These are phyloP conservation scores for Tuber aestivum DNA, from an alignment of 495 filamentous ascomycete genomes.

Conservation along the genomic window DNA sequence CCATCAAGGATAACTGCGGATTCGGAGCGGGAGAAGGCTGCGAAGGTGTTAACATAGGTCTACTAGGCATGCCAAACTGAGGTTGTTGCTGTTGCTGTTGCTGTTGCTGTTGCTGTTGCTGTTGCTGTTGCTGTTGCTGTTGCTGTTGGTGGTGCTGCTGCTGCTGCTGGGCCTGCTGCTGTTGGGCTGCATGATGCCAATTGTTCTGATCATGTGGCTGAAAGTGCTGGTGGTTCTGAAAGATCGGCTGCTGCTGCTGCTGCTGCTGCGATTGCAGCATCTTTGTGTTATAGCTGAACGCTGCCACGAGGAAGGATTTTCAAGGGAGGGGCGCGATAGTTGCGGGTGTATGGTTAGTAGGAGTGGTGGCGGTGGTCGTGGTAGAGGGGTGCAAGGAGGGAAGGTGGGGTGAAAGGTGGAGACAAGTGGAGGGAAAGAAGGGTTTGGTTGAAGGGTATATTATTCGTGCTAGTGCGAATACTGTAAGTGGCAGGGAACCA, in stretches of 20 bases:
- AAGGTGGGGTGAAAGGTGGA: conserved; percentile 1
- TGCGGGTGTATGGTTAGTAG: not conserved
- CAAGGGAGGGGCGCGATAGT: not conserved
- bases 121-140: conserved; percentile 29
- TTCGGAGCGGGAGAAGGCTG: conserved; percentile 46
- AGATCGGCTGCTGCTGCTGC: conserved; percentile 41
- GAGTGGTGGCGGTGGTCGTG: not conserved
- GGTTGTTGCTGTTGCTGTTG: conserved; percentile 33
- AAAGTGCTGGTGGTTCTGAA: conserved; percentile 41
- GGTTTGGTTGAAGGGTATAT: not conserved
- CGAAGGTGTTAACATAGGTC: conserved; percentile 29
- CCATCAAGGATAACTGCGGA: conserved; percentile 54
- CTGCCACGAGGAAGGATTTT: conserved; percentile 3
- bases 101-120: conserved; percentile 30
- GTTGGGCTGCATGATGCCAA: conserved; percentile 38
- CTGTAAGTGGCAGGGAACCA: not conserved
- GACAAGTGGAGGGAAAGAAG: not conserved
- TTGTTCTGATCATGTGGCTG: conserved; percentile 34
- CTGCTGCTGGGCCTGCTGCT: conserved; percentile 29
- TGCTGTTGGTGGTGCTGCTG: conserved; percentile 32
- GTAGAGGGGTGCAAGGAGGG: not conserved
- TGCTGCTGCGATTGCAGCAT: conserved; percentile 29
- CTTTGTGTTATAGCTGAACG: conserved; percentile 1
- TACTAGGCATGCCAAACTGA: conserved; percentile 36
- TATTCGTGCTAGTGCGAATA: not conserved